These are phyloP conservation scores for Phytophthora sansomeana DNA, from an alignment of 352 stramenopile genomes.

Conservation along the genomic window DNA sequence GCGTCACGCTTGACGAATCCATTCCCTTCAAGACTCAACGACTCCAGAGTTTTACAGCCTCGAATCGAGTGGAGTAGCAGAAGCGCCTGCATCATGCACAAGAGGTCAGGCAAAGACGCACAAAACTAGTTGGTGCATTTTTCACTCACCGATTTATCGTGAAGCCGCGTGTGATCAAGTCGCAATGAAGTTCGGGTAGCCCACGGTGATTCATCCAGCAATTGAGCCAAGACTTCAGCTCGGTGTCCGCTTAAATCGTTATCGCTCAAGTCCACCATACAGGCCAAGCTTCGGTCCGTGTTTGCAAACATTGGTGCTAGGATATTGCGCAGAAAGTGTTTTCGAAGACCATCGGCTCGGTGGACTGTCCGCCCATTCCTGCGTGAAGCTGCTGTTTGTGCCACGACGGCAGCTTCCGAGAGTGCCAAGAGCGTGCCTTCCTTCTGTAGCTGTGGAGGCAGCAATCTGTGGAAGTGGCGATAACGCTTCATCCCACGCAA, in stretches of 20 bases:
- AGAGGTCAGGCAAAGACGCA: constrained; percentile 4
- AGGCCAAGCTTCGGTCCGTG: constrained; percentile 42
- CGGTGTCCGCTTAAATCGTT: constrained; percentile 69
- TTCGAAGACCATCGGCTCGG: constrained; percentile 48
- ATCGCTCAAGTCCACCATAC: constrained; percentile 76
- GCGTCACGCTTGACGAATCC: constrained; percentile 52
- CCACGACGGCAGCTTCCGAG: constrained; percentile 33
- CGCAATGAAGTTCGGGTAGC: constrained; percentile 52
- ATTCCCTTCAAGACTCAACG: constrained; percentile 78
- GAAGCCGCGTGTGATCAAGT: constrained; percentile 61
- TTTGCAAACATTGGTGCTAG: constrained; percentile 77
- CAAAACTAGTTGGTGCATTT: neutral
- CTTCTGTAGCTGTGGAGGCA: constrained; percentile 32
- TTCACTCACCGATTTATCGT: constrained; percentile 63
- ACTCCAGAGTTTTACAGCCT: constrained; percentile 56
- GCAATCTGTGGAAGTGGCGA: constrained; percentile 33
- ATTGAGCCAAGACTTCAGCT: constrained; percentile 54
- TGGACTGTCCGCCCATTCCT: constrained; percentile 26
- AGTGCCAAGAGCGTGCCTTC: constrained; percentile 32
- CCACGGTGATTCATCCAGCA: constrained; percentile 56
- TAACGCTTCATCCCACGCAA: constrained; percentile 65
- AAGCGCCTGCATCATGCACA: constrained; percentile 45
- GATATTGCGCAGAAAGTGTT: constrained; percentile 61
- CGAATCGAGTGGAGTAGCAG: constrained; percentile 69
- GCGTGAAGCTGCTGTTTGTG: constrained; percentile 29